These are phyloP conservation scores for Colletotrichum tamarilloi DNA, from an alignment of 2,329 filamentous ascomycete species.

Conservation along the genomic window DNA sequence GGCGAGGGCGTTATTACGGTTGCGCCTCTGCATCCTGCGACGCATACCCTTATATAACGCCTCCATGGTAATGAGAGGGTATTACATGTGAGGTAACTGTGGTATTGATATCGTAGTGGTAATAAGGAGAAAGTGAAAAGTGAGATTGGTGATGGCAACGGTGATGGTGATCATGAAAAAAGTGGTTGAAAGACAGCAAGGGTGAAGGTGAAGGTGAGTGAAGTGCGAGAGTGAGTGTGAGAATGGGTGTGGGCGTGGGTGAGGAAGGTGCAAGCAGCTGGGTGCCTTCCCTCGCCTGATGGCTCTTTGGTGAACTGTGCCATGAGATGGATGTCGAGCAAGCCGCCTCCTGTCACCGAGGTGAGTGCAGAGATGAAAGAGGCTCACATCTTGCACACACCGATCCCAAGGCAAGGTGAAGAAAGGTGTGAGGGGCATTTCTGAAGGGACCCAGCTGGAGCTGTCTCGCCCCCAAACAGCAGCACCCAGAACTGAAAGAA, in stretches of 20 bases:
- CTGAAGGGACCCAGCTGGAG: slow-evolving; percentile 2
- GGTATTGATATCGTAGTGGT: not conserved
- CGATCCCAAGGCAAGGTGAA: slow-evolving; percentile 5
- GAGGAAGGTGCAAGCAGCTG: not conserved
- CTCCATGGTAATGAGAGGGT: slow-evolving; percentile 2
- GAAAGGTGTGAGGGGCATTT: slow-evolving; percentile 18
- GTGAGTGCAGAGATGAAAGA: not conserved
- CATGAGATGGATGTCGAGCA: not conserved
- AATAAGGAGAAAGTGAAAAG: not conserved
- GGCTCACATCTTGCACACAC: not conserved
- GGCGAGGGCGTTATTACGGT: slow-evolving; percentile 15
- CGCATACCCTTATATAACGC: slow-evolving; percentile 25
- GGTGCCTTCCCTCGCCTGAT: slow-evolving; percentile 5
- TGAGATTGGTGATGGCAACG: not conserved
- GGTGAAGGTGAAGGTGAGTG: not conserved
- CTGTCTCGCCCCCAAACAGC: not conserved
- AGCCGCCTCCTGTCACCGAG: not conserved
- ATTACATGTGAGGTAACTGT: not conserved
- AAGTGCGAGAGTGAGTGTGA: not conserved
- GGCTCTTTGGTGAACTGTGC: not conserved
- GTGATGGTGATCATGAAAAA: not conserved
- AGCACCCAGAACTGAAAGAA: not conserved
- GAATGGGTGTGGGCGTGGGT: too few species aligned
- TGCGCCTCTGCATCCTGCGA: slow-evolving; percentile 22
- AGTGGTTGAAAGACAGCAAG: not conserved